Evolutionary conservation across 2,329 filamentous ascomycete species (phyloP).

Genomic region (Exserohilum turcica): DNA sequence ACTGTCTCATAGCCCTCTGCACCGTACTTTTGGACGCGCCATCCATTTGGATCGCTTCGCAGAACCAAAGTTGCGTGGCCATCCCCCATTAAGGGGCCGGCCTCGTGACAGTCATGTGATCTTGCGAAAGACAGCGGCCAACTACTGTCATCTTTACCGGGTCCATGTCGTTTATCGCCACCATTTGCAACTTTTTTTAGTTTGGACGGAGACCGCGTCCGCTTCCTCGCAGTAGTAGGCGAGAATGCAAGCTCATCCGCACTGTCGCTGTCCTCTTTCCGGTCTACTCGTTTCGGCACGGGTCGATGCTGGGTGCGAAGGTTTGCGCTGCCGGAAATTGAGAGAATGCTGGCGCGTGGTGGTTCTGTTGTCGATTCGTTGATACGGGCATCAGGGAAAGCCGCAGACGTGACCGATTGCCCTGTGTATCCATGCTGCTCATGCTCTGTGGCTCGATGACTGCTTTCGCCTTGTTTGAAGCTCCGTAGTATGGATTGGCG

Average conservation of each 20-base stretch:
- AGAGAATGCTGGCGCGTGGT: neutral
- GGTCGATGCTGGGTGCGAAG: conserved; percentile 22
- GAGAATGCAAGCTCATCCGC: conserved; percentile 28
- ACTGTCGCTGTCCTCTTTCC: conserved; percentile 9
- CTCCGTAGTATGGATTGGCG: conserved; percentile 10
- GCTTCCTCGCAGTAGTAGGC: neutral
- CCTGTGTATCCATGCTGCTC: neutral
- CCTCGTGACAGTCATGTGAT: conserved; percentile 13
- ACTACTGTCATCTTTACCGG: neutral
- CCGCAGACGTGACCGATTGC: conserved; percentile 9
- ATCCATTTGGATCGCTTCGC: neutral
- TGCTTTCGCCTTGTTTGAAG: conserved; percentile 22
- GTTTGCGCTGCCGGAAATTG: neutral
- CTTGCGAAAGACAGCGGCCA: conserved; percentile 30
- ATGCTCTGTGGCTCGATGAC: neutral
- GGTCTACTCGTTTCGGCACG: neutral
- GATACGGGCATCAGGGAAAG: conserved; percentile 28
- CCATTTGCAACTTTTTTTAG: conserved; percentile 1
- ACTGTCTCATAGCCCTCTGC: conserved; percentile 1
- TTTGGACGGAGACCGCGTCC: conserved; percentile 5
- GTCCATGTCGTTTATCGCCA: neutral
- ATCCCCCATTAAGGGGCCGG: neutral
- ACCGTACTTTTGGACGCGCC: conserved; percentile 6
- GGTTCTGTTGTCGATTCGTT: conserved; percentile 26
- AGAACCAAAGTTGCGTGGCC: conserved; percentile 5